Evolutionary conservation across 805 yeast genomes (phyloP).

Genomic region (Candida nemodendra): DNA sequence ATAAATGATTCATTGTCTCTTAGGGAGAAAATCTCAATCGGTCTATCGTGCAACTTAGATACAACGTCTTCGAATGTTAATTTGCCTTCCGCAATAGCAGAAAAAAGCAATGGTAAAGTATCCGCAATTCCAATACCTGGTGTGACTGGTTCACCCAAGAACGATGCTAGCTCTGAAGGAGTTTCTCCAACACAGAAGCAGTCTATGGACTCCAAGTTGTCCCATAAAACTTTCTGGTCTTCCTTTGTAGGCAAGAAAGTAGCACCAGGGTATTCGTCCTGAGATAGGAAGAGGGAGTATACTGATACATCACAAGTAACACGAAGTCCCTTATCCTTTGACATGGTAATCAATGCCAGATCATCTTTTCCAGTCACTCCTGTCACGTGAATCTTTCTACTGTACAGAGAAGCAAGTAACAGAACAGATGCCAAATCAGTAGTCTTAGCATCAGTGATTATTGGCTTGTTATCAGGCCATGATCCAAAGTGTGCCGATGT

Average conservation of each 20-base stretch:
- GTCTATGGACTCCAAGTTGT: constrained; percentile 66
- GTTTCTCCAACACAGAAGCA: constrained; percentile 82
- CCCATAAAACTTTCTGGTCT: constrained; percentile 85
- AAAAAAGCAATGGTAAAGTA: constrained; percentile 75
- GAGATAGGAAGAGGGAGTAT: constrained; percentile 72
- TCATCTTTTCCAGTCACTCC: constrained; percentile 81
- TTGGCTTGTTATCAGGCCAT: constrained; percentile 85
- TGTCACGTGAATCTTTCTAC: constrained; percentile 82
- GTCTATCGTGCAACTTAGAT: constrained; percentile 73
- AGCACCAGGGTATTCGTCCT: constrained; percentile 69
- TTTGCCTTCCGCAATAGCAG: constrained; percentile 73
- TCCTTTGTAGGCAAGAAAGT: constrained; percentile 72
- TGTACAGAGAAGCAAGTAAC: constrained; percentile 83
- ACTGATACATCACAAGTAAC: constrained; percentile 91
- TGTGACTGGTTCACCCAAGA: constrained; percentile 54
- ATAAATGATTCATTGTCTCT: constrained; percentile 77
- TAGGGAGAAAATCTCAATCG: constrained; percentile 77
- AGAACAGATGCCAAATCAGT: constrained; percentile 91
- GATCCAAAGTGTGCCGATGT: constrained; percentile 75
- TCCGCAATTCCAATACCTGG: constrained; percentile 81
- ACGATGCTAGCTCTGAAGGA: constrained; percentile 71
- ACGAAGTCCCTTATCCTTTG: constrained; percentile 74
- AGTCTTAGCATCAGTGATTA: constrained; percentile 87
- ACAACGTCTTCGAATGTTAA: constrained; percentile 73
- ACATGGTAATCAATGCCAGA: constrained; percentile 77